Evolutionary conservation across 768 basidiomycete genomes (phyloP).

Genomic region (Suillus hirtellus): DNA sequence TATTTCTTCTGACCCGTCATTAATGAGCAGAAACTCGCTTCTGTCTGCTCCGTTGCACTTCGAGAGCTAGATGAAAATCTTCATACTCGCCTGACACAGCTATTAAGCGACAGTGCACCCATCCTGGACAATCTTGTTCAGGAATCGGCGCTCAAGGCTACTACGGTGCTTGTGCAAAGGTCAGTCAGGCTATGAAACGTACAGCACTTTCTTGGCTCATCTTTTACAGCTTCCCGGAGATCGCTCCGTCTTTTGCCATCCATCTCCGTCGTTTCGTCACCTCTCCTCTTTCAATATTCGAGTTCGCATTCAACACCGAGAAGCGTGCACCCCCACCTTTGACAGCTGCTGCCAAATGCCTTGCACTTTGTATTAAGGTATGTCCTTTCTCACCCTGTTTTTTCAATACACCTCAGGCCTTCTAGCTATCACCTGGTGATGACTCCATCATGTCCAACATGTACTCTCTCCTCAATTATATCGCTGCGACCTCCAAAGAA

Average conservation of each 20-base stretch:
- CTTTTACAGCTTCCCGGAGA: slow-evolving; percentile 69
- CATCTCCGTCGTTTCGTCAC: slow-evolving; percentile 88
- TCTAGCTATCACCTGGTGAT: slow-evolving; percentile 78
- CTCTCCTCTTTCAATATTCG: slow-evolving; percentile 84
- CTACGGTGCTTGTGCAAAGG: slow-evolving; percentile 84
- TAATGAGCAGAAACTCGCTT: slow-evolving; percentile 73
- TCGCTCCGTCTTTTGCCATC: slow-evolving; percentile 69
- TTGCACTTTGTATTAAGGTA: slow-evolving; percentile 88
- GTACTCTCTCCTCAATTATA: slow-evolving; percentile 94
- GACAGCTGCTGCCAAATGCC: slow-evolving; percentile 83
- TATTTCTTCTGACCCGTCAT: neutral
- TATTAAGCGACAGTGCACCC: slow-evolving; percentile 81
- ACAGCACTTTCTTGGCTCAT: neutral
- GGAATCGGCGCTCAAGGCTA: slow-evolving; percentile 86
- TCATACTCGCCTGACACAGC: slow-evolving; percentile 63
- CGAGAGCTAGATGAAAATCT: slow-evolving; percentile 68
- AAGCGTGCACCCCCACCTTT: slow-evolving; percentile 76
- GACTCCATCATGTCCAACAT: slow-evolving; percentile 92
- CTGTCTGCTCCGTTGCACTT: slow-evolving; percentile 75
- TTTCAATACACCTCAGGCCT: slow-evolving; percentile 12
- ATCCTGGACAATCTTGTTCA: slow-evolving; percentile 83
- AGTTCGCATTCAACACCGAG: slow-evolving; percentile 77
- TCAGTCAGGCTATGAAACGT: slow-evolving; percentile 30
- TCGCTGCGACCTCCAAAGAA: slow-evolving; percentile 82
- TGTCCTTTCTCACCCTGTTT: slow-evolving; percentile 15